phyloP scores from a whole-genome alignment of 1,139 yeast genomes.

The Groenewaldozyma auringiensis region DNA sequence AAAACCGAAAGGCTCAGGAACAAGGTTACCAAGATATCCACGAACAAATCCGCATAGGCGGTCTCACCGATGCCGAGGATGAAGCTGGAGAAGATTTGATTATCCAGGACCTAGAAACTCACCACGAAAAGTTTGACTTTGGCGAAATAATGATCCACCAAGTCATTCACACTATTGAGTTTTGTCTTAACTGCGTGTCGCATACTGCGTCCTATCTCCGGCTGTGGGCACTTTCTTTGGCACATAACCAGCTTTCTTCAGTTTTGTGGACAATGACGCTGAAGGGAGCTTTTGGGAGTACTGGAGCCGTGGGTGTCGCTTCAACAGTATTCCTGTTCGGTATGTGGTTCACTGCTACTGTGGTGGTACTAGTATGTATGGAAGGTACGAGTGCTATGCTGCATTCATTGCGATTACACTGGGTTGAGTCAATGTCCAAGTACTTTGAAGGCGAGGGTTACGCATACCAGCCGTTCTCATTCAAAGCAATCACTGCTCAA shows the following conservation, averaged over 20 bases:
- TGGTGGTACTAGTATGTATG: conserved; percentile 87
- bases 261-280: conserved; percentile 97
- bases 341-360: conserved; percentile 91
- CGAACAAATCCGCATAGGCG: conserved; percentile 17
- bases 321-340: conserved; percentile 77
- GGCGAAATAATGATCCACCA: conserved; percentile 96
- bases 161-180: conserved; percentile 96
- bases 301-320: conserved; percentile 63
- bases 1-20: conserved; percentile 31
- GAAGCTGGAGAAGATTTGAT: conserved; percentile 22
- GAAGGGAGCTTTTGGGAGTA: conserved; percentile 65
- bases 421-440: conserved; percentile 99
- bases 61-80: conserved; percentile 17
- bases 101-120: conserved; percentile 25
- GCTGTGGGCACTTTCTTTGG: conserved; percentile 94
- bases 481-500: conserved; percentile 21
- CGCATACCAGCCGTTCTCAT: conserved; percentile 75
- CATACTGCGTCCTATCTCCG: conserved; percentile 97
- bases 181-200: conserved; percentile 92
- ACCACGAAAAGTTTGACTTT: conserved; percentile 53
- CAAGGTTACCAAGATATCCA: conserved; percentile 27
- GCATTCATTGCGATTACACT: conserved; percentile 90
- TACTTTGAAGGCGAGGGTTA: conserved; percentile 95
- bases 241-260: conserved; percentile 92
- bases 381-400: conserved; percentile 99